Base-by-base conservation (phyloP, 805 yeast genomes). In the Ogataea chonburiensis region DNA sequence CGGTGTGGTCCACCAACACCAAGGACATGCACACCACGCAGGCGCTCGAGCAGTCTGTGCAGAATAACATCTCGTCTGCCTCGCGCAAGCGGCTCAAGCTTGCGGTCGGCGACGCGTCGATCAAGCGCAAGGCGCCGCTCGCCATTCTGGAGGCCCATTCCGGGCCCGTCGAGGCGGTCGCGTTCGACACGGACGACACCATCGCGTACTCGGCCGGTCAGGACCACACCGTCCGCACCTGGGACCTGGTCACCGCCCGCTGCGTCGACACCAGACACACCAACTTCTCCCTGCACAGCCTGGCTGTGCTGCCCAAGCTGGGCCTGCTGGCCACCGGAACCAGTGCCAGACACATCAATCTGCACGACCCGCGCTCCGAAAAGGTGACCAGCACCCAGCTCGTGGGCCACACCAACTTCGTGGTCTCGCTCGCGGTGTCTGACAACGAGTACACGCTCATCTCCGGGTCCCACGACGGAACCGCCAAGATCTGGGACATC, bases 381-480 rank as follows among this genome's bases (percentile, higher is more conserved):
- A 73, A 81, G 24, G 71, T 79, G 11, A 81, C 80, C 39, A 79
- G 75, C 37, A 67, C 72, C 30, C 94, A 88, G 61, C 71, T 93
- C 35, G 68, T 77, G 31, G 98, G 98, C 5, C 98, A 93, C 60
- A 76, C 82, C 28, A 91, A 89, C 63, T 89, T 93, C 57, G 98
- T 93, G 24, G 91, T 82, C 8, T 73, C 81, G 2, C 67, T 93
- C 47, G 76, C 81, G 18, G 75, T 83, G 5, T 95, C 97, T 6
- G 75, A 74, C 37, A 85, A 80, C 55, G 86, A 81, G 32, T 81
- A 85, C 63, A 78, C 86, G 80, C 73, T 93, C 51, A 77, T 86
- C 14, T 86, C 96, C 4, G 95, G 83, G 9, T 86, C 96, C n/a
- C 96, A 89, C 58, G 98, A 93, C 61, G 96, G 98, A 17, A 86